A percentile compares a stretch with the other conserved stretches of the same genome.
These are phyloP conservation scores for Aegilops umbellulata DNA, from an alignment of 176 grass and related monocot species.

Conservation along the genomic window DNA sequence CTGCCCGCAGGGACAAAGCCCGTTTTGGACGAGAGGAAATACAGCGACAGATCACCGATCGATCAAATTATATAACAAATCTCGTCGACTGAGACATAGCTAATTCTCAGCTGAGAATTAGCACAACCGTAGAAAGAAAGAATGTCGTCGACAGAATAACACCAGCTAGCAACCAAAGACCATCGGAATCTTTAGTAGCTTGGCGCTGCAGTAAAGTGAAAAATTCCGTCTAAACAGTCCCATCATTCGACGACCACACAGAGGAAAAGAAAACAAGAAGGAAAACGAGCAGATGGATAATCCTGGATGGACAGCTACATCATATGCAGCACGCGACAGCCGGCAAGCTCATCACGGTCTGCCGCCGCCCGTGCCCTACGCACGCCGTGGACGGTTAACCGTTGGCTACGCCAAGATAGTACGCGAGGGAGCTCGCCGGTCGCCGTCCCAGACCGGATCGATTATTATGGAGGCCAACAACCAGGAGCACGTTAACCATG, in stretches of 20 bases:
- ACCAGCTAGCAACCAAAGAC: not conserved
- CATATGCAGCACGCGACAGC: not conserved
- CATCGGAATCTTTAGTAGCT: not conserved
- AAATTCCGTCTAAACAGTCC: not conserved
- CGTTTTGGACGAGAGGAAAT: too few species aligned
- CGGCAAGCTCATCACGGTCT: not conserved
- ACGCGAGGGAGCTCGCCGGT: slow-evolving; percentile 23
- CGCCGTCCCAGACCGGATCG: not conserved
- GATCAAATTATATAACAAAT: too few species aligned
- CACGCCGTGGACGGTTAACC: not conserved
- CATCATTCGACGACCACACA: not conserved
- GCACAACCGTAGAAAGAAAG: too few species aligned
- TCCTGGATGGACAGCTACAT: not conserved
- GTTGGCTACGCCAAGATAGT: not conserved
- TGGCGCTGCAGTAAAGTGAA: not conserved
- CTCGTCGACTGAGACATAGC: too few species aligned
- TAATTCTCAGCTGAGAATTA: too few species aligned
- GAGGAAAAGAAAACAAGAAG: not conserved
- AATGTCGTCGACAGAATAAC: not conserved
- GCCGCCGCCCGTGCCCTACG: not conserved
- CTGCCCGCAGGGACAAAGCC: too few species aligned
- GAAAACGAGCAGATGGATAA: not conserved
- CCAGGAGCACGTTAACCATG: slow-evolving; percentile 34
- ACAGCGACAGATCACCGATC: too few species aligned
- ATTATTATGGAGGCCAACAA: slow-evolving; percentile 33